Evolutionary conservation across 169 alveolate genomes (phyloP), one percentile per base, ranked within the genome.

Genomic region (Cryptosporidium xiaoi): DNA sequence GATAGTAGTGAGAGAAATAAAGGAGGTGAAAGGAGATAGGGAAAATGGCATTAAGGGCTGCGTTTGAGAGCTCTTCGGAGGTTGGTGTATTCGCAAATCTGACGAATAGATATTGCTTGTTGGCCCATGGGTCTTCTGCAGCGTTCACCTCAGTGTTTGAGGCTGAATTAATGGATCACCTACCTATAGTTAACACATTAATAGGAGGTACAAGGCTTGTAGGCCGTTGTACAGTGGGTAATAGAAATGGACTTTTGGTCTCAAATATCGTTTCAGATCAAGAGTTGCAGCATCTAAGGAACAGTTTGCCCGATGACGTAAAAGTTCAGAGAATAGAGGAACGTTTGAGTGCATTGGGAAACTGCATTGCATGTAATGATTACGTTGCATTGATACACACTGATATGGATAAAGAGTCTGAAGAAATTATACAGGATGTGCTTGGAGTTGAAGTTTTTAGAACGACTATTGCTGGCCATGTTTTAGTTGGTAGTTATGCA

Each of bases 391-490:
- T 98, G 44, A 93, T 98, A 48, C 99, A 98, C 92, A 97, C 99
- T 34, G 99, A 98, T 82, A 91, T 98, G 85, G 99, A 98, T 85
- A 96, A 96, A 90, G 99, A 98, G 87, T 97, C 99, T 0, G 99
- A 98, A 91, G 99, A 98, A 89, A 97, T 98, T 60, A 94, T 98
- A 34, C 98, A 96, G 66, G 99, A 98, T 91, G 98, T 97, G 7
- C 92, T 94, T 33, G 98, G 98, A 82, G 99, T 98, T 13, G 99
- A 98, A 92, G 99, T 97, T 5, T 98, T 97, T 93, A 92, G 99
- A 58, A 97, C 99, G 1, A 96, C 99, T 51, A 95, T 98, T n/a
- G 99, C 99, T 24, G 98, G 98, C n/a, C 97, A 98, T 85, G 99
- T 97, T 36, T 94, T 98, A 58, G 99, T 97, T 36, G 99, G 99